A percentile compares a stretch with the other conserved stretches of the same genome.
Conservation (phyloP, 108 stramenopile genomes). For the Stephanodiscus triporus region DNA sequence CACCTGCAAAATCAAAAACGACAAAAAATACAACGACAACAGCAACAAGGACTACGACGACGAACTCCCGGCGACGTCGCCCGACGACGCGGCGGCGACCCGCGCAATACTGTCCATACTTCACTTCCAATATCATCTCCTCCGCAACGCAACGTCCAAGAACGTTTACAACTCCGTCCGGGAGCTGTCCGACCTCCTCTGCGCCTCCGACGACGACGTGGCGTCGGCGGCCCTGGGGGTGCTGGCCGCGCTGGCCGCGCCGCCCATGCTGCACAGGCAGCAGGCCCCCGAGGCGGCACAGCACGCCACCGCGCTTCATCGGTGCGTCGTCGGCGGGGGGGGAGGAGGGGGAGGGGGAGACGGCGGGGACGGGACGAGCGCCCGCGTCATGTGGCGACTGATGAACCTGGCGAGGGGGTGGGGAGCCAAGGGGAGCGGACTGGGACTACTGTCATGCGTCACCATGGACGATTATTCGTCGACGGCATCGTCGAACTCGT, state of each 20-base stretch:
- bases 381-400: slow-evolving; percentile 62
- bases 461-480: slow-evolving; percentile 60
- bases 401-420: slow-evolving; percentile 82
- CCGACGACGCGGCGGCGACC: slow-evolving; percentile 34
- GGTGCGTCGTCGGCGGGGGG: slow-evolving; percentile 1
- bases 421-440: slow-evolving; percentile 80
- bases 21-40: slow-evolving; percentile 18
- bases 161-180: slow-evolving; percentile 76
- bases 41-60: too few species aligned
- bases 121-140: slow-evolving; percentile 63
- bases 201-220: slow-evolving; percentile 70
- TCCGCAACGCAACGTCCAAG: slow-evolving; percentile 86
- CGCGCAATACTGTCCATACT: slow-evolving; percentile 60
- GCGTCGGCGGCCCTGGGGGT: slow-evolving; percentile 61
- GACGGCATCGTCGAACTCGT: slow-evolving; percentile 36
- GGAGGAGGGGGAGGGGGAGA: slow-evolving; percentile 9
- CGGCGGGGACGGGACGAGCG: slow-evolving; percentile 15
- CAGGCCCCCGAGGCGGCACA: slow-evolving; percentile 78
- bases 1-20: background rate
- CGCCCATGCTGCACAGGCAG: slow-evolving; percentile 85
- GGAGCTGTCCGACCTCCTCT: slow-evolving; percentile 79
- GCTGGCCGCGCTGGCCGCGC: slow-evolving; percentile 66
- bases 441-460: slow-evolving; percentile 80
- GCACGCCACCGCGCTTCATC: slow-evolving; percentile 73
- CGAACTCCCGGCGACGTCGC: too few species aligned